A percentile compares a stretch with the other conserved stretches of the same genome.
These are phyloP conservation scores for Citrus maxima DNA, from an alignment of 345 rosid genomes.

Conservation along the genomic window DNA sequence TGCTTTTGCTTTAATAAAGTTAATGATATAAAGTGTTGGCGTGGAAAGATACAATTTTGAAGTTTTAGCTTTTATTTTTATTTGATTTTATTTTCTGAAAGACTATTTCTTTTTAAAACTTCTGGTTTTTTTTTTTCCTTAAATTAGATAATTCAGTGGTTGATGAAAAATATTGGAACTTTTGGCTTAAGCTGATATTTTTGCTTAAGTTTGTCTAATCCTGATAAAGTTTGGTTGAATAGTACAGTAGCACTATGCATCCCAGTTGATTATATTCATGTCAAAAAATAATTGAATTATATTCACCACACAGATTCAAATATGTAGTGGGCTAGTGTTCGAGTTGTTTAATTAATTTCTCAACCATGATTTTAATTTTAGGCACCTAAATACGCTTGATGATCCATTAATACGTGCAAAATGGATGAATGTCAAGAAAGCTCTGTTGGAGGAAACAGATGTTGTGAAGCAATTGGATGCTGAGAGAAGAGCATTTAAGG, in stretches of 20 bases:
- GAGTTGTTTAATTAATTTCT: background rate
- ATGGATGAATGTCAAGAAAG: conserved; percentile 96
- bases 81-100: background rate
- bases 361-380: conserved; percentile 8
- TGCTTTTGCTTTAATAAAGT: background rate
- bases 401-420: conserved; percentile 78
- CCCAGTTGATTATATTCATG: background rate
- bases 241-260: background rate
- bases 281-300: background rate
- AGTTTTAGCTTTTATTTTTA: background rate
- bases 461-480: conserved; percentile 93
- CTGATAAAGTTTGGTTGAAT: background rate
- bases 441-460: conserved; percentile 82
- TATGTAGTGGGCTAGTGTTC: background rate
- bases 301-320: background rate
- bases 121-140: no score
- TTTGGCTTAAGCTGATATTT: background rate
- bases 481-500: conserved; percentile 91
- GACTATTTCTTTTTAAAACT: no score
- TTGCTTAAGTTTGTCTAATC: background rate
- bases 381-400: conserved; percentile 81
- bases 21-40: background rate
- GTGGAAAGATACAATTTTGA: background rate
- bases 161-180: background rate
- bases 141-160: background rate